Percentiles rank a stretch among this genome's conserved stretches.
phyloP scores from a whole-genome alignment of 2,329 filamentous ascomycete genomes.

The Epichloe amarillans region DNA sequence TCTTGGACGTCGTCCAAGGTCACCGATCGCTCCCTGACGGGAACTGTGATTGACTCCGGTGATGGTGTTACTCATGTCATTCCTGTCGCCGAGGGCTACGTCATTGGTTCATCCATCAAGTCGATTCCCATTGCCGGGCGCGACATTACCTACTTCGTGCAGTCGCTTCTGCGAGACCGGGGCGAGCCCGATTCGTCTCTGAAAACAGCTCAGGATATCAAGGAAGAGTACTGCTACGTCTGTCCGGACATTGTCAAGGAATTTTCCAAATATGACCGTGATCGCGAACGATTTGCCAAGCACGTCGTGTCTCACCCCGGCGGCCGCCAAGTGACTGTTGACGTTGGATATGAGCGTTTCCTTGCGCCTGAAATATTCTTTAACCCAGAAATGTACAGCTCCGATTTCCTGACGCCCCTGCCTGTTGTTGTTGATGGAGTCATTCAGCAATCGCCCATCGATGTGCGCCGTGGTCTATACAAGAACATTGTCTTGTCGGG shows the following conservation, averaged over 20 bases:
- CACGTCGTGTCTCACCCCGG: constrained; percentile 79
- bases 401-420: constrained; percentile 91
- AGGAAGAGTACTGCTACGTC: constrained; percentile 98
- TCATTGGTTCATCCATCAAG: constrained; percentile 98
- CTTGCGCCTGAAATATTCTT: constrained; percentile 98
- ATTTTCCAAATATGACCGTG: constrained; percentile 85
- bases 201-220: constrained; percentile 95
- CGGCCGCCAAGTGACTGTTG: constrained; percentile 71
- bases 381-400: constrained; percentile 99
- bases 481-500: constrained; percentile 99
- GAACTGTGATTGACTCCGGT: constrained; percentile 96
- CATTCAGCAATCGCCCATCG: constrained; percentile 94
- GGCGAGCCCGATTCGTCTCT: constrained; percentile 93
- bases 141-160: constrained; percentile 98
- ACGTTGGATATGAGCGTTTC: constrained; percentile 96
- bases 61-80: constrained; percentile 99
- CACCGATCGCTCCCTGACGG: constrained; percentile 86
- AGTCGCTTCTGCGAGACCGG: constrained; percentile 87
- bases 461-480: constrained; percentile 91
- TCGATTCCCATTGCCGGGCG: constrained; percentile 95
- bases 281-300: constrained; percentile 81
- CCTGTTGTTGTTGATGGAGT: constrained; percentile 91
- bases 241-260: constrained; percentile 99
- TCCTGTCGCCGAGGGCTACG: constrained; percentile 94
- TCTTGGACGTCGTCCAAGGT: constrained; percentile 99